Percentiles rank a stretch among this genome's conserved stretches.
phyloP scores from a whole-genome alignment of 169 alveolate genomes.

The Cryptosporidium parvum region DNA sequence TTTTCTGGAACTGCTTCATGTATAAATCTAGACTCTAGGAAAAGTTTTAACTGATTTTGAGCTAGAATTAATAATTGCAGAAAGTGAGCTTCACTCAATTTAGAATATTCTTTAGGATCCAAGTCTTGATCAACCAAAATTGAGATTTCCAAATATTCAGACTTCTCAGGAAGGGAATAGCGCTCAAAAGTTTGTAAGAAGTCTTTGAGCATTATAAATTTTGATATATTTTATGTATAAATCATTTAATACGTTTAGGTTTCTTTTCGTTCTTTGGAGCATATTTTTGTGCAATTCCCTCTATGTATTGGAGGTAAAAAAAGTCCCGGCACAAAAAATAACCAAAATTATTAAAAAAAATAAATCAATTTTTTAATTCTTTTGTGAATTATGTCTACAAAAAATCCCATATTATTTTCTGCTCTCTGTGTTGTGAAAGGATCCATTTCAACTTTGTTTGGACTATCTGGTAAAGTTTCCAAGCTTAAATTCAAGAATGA shows the following conservation, averaged over 20 bases:
- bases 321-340: slow-evolving; percentile 28
- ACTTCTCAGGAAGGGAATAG: slow-evolving; percentile 23
- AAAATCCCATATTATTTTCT: slow-evolving; percentile 53
- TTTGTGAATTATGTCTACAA: slow-evolving; percentile 42
- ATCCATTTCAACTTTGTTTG: slow-evolving; percentile 47
- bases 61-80: neutral
- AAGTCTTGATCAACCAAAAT: slow-evolving; percentile 11
- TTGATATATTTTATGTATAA: neutral
- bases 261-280: neutral
- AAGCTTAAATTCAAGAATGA: slow-evolving; percentile 40
- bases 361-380: neutral
- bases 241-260: neutral
- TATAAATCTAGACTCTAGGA: slow-evolving; percentile 24
- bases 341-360: neutral
- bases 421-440: slow-evolving; percentile 67
- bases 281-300: slow-evolving; percentile 9
- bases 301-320: slow-evolving; percentile 44
- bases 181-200: slow-evolving; percentile 36
- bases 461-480: slow-evolving; percentile 33
- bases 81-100: slow-evolving; percentile 11
- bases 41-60: neutral
- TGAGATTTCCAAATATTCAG: slow-evolving; percentile 16
- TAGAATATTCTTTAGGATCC: neutral
- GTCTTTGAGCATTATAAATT: slow-evolving; percentile 19
- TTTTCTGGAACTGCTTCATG: slow-evolving; percentile 55